phyloP scores from a whole-genome alignment of 768 basidiomycete species.

The Pilatotrama ljubarskyi region DNA sequence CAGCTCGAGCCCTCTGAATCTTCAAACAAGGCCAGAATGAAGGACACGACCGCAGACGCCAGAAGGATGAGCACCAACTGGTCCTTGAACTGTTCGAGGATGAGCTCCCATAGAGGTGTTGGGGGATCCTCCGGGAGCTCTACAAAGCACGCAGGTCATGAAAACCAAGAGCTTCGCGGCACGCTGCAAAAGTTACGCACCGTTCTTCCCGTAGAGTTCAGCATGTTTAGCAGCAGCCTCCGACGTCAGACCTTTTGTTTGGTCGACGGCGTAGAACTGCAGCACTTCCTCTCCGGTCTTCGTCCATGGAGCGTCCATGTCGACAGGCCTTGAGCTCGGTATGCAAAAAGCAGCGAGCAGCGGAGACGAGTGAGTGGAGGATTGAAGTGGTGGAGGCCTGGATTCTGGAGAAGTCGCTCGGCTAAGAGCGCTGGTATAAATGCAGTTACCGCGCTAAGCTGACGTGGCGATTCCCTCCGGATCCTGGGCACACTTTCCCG shows the following conservation, averaged over 20 bases:
- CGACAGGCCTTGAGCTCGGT: constrained; percentile 5
- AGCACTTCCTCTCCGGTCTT: constrained; percentile 66
- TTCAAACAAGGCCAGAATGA: constrained; percentile 88
- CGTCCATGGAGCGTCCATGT: constrained; percentile 79
- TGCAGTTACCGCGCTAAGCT: constrained; percentile 13
- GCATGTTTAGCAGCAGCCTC: constrained; percentile 73
- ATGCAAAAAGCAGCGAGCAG: constrained; percentile 3
- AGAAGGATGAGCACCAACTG: constrained; percentile 97
- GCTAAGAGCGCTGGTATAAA: constrained; percentile 21
- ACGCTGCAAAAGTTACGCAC: constrained; percentile 41
- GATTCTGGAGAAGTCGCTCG: constrained; percentile 14
- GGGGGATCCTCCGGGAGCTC: constrained; percentile 91
- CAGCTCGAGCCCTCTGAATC: constrained; percentile 64
- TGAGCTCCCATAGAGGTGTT: constrained; percentile 90
- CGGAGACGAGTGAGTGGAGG: not conserved
- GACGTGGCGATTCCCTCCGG: constrained; percentile 21
- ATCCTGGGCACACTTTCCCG: not conserved
- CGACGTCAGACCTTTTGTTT: constrained; percentile 58
- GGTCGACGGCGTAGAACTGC: constrained; percentile 70
- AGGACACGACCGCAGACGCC: constrained; percentile 90
- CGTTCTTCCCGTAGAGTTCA: constrained; percentile 84
- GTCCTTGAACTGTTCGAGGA: constrained; percentile 99
- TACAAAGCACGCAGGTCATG: constrained; percentile 35
- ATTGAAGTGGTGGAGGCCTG: not conserved
- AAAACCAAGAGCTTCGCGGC: not conserved